Evolutionary conservation across 495 filamentous ascomycete species (phyloP).

Genomic region (Podospora fimiseda): DNA sequence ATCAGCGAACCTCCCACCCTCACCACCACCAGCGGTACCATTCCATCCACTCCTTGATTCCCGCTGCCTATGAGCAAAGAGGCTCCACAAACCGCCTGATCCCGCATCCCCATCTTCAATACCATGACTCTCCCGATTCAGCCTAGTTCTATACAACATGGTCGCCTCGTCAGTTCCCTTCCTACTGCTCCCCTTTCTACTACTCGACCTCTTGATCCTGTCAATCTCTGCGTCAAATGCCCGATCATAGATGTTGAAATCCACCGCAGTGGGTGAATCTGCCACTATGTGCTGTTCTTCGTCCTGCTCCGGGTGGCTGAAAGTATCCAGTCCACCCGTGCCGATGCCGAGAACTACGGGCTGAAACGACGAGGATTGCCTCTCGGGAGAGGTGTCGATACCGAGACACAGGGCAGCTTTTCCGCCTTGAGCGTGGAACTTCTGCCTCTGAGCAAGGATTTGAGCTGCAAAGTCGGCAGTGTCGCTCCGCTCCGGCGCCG

Average conservation of each 20-base stretch:
- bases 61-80: no score
- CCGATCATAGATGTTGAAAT: constrained; percentile 79
- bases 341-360: constrained; percentile 69
- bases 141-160: constrained; percentile 7
- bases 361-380: background rate
- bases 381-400: constrained; percentile 41
- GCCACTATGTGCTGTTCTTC: constrained; percentile 47
- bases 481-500: constrained; percentile 1
- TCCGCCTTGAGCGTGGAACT: constrained; percentile 24
- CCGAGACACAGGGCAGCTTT: constrained; percentile 52
- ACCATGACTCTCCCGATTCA: constrained; percentile 3
- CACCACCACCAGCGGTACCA: background rate
- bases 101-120: background rate
- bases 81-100: background rate
- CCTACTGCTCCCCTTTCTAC: constrained; percentile 7
- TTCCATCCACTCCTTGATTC: no score
- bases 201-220: constrained; percentile 47
- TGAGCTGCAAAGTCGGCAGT: constrained; percentile 34
- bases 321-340: constrained; percentile 43
- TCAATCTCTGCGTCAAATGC: constrained; percentile 79
- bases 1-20: constrained; percentile 12
- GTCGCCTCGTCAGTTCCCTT: background rate
- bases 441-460: constrained; percentile 33
- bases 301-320: constrained; percentile 2
- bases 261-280: constrained; percentile 73